Conservation (phyloP, 495 filamentous ascomycete species). For the Aspergillus cavernicola region DNA sequence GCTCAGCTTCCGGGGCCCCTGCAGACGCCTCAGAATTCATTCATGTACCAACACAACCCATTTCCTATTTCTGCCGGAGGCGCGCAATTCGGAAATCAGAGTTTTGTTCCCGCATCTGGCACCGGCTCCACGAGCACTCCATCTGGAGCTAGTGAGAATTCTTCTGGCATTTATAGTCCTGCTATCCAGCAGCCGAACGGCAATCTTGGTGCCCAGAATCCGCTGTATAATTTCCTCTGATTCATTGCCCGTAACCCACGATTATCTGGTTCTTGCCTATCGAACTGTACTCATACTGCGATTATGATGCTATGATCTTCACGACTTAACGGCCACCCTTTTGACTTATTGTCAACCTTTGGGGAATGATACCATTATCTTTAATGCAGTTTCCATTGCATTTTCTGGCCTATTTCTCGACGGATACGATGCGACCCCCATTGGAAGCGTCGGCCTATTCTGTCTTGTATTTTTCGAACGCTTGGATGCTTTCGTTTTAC, state of each 20-base stretch:
- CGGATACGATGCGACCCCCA: constrained; percentile 17
- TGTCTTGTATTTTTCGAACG: constrained; percentile 25
- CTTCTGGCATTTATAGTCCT: constrained; percentile 25
- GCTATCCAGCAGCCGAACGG: constrained; percentile 24
- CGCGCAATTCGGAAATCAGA: constrained; percentile 26
- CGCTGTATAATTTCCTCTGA: constrained; percentile 35
- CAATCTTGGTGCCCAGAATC: constrained; percentile 28
- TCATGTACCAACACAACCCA: constrained; percentile 28
- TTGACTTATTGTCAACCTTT: constrained; percentile 32
- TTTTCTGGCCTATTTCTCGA: constrained; percentile 22
- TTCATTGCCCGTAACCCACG: constrained; percentile 5
- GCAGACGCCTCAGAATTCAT: constrained; percentile 29
- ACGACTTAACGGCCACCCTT: constrained; percentile 41
- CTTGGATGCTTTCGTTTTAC: constrained; percentile 14
- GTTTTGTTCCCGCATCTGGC: constrained; percentile 27
- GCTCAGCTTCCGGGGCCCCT: constrained; percentile 32
- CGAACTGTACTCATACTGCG: constrained; percentile 43
- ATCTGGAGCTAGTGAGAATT: constrained; percentile 28
- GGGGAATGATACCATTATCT: constrained; percentile 29
- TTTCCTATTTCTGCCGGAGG: constrained; percentile 22
- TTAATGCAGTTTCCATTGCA: constrained; percentile 26
- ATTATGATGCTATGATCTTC: constrained; percentile 46
- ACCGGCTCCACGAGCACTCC: constrained; percentile 30
- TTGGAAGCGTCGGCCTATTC: constrained; percentile 15
- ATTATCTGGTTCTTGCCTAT: constrained; percentile 18